phyloP scores from a whole-genome alignment of 441 rosid genomes.

The Isatis lusitanica region DNA sequence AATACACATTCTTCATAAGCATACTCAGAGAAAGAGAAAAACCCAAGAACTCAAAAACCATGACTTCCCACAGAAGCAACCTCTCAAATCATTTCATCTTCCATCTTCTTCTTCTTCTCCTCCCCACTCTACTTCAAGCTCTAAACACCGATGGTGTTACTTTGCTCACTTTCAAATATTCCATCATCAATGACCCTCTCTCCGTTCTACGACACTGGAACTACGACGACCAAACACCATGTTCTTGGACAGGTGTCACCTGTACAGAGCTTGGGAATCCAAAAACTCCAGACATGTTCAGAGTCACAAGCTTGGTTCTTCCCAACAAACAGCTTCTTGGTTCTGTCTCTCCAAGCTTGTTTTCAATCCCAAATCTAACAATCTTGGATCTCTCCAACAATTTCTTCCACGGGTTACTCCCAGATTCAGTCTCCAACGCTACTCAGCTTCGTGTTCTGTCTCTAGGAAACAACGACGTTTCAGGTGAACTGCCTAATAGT shows the following conservation, averaged over 20 bases:
- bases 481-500: slow-evolving; percentile 55
- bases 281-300: slow-evolving; percentile 47
- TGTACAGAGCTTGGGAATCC: slow-evolving; percentile 49
- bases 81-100: slow-evolving; percentile 20
- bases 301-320: slow-evolving; percentile 71
- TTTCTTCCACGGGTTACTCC: slow-evolving; percentile 70
- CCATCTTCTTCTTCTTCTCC: slow-evolving; percentile 30
- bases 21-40: slow-evolving; percentile 22
- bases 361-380: slow-evolving; percentile 51
- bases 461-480: slow-evolving; percentile 63
- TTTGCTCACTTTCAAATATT: slow-evolving; percentile 77
- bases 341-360: slow-evolving; percentile 56
- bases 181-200: slow-evolving; percentile 69
- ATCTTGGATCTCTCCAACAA: slow-evolving; percentile 78
- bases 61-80: slow-evolving; percentile 34
- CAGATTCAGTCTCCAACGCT: slow-evolving; percentile 52
- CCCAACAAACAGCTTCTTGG: slow-evolving; percentile 71
- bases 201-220: slow-evolving; percentile 67
- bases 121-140: slow-evolving; percentile 41
- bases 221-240: slow-evolving; percentile 75
- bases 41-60: slow-evolving; percentile 32
- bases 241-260: slow-evolving; percentile 76
- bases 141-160: slow-evolving; percentile 68
- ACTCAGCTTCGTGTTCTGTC: slow-evolving; percentile 62
- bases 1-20: slow-evolving; percentile 31